Base-by-base conservation (phyloP, 306 rosid genomes). In the Alnus glutinosa region DNA sequence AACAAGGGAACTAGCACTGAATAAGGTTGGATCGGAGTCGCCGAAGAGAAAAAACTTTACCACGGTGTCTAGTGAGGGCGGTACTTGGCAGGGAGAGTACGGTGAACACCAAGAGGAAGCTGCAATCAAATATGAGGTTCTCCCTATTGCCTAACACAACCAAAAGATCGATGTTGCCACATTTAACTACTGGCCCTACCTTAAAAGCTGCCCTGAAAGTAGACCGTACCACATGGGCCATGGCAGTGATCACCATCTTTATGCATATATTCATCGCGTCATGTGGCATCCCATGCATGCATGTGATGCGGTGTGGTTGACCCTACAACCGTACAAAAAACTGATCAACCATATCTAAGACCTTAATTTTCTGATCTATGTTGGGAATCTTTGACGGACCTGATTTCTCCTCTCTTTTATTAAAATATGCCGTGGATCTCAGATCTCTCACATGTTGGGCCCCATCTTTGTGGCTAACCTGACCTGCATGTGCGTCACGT, bases 401-500 rank as follows among this genome's bases (percentile, higher is more conserved):
- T 42, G 46, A 42, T 42, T 42, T 42, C 46, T 42, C 46, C 5
- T 42, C 44, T 39, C 44, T 48, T 47, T 7, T 23, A 23, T 23
- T 23, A 23, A 49, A 49, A 49, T 49, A 49, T 4, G 9, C 2
- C 2, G 13, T 42, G 5, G 47, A 55, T 78, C 73, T 78, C 68
- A 82, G 76, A 66, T 57, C 76, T 62, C 81, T 10, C 85, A 71
- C 85, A 71, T 58, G 70, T 71, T 23, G 13, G 79, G 81, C 3
- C 71, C 71, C 15, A 67, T 18, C 23, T 64, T 64, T 69, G 81
- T 42, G 42, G 57, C 70, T 61, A 34, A 28, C 62, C 70, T 16
- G 55, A 28, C 62, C 70, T 16, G 55, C 92, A 83, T 50, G 89
- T 83, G 84, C 68, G 30, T 83, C 78, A 83, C 62, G 81, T 79